Percentiles rank a stretch among this genome's conserved stretches.
These are phyloP conservation scores for Teratosphaeria nubilosa DNA, from an alignment of 2,329 filamentous ascomycete genomes.

Conservation along the genomic window DNA sequence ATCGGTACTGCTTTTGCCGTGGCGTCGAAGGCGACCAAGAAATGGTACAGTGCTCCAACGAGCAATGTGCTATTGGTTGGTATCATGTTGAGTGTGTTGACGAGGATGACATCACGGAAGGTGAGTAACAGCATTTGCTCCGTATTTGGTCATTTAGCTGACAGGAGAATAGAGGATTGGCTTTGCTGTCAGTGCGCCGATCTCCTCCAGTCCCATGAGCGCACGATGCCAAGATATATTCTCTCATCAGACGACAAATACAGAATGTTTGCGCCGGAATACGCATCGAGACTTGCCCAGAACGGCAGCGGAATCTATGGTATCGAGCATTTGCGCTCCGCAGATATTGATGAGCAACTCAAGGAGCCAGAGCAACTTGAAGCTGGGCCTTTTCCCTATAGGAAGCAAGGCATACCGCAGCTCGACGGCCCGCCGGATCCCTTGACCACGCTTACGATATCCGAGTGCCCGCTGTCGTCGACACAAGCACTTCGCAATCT, in stretches of 20 bases:
- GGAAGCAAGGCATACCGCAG: neutral
- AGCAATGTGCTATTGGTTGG: neutral
- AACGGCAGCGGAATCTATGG: neutral
- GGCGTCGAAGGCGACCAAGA: neutral
- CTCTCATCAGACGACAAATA: neutral
- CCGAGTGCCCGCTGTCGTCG: neutral
- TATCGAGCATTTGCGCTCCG: neutral
- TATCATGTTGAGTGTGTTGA: slow-evolving; percentile 1
- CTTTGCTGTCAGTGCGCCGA: neutral
- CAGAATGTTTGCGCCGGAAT: neutral
- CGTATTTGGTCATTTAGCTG: neutral
- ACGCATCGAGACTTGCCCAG: neutral
- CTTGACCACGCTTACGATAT: neutral
- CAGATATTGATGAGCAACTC: neutral
- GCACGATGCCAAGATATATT: neutral
- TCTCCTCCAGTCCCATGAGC: too few species aligned
- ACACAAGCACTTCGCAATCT: neutral
- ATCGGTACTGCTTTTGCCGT: neutral
- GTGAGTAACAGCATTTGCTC: neutral
- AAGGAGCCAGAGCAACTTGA: neutral
- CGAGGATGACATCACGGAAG: neutral
- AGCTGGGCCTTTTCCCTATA: neutral
- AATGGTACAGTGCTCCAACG: slow-evolving; percentile 1
- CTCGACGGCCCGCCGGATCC: neutral
- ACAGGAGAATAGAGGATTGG: neutral